Base-by-base conservation (phyloP, 257 asterid species). In the Paraleonurus japonicus region DNA sequence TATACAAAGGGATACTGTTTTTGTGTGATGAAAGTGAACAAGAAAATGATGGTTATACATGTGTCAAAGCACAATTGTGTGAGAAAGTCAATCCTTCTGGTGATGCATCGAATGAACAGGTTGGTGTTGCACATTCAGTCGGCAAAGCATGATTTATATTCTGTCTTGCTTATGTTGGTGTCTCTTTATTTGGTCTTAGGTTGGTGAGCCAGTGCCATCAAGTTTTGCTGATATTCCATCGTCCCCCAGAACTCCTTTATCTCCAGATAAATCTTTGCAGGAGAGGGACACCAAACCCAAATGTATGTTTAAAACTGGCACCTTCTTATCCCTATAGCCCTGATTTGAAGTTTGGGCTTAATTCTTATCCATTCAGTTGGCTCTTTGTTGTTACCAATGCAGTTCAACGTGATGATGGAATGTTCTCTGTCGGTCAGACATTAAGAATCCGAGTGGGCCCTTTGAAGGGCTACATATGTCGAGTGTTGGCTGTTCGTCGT, bases 361-460 rank as follows among this genome's bases (percentile, higher is more conserved):
- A 59, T 55, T 73, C 47, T 48, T 16, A 30, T 71, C 66, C 65
- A 41, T 59, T 51, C 66, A n/a, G 8, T 63, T 26, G 80, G 48
- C 10, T 32, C 50, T 72, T 20, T 50, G 53, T 41, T 67, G 23
- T 64, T 61, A 27, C 77, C 26, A 24, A 65, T 79, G 81, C 90
- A 91, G 99, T 76, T 79, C 74, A 81, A 72, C 90, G 80, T 45
- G 92, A 88, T 61, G 95, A 95, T 85, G 92, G 74, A 41, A 80
- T 85, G 82, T 95, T 87, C 81, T 84, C 92, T 61, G 88, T 92
- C 15, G 99, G 99, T 24, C 99, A 95, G 81, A 80, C 86, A 35
- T 61, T 89, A 72, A 87, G 97, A 77, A 95, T 95, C 54, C 88
- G 92, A 2, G 87, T 95, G 73, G 99, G 99, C 72, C 99, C 97